Conservation (phyloP, 768 basidiomycete genomes). For the Terana coerulea region DNA sequence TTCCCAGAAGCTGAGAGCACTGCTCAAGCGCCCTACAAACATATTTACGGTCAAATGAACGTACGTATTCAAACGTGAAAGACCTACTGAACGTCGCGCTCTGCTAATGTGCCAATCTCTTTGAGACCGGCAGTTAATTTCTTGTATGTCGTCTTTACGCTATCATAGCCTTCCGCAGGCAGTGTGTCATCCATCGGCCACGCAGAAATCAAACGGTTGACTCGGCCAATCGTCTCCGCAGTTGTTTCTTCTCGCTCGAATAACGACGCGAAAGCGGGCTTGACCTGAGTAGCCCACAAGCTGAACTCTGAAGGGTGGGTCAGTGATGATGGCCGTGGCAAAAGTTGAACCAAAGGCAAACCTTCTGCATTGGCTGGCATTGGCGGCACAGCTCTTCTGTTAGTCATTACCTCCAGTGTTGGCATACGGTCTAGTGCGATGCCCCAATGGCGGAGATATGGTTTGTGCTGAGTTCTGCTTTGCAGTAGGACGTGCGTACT, state of each 20-base stretch:
- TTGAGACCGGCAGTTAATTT: constrained; percentile 58
- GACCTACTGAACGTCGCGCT: too few species aligned
- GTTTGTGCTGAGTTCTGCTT: too few species aligned
- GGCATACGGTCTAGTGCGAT: too few species aligned
- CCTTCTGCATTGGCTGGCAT: constrained; percentile 79
- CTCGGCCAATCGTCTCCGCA: constrained; percentile 61
- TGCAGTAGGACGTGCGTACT: too few species aligned
- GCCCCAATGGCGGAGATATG: too few species aligned
- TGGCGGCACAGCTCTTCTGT: constrained; percentile 54
- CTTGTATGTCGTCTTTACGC: constrained; percentile 57
- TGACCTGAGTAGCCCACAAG: constrained; percentile 68
- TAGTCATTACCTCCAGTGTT: constrained; percentile 60
- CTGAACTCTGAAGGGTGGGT: constrained; percentile 53
- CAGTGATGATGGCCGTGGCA: too few species aligned
- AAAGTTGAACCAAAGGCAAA: too few species aligned
- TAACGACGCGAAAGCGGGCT: constrained; percentile 54
- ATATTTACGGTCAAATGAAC: background rate
- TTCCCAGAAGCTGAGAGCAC: constrained; percentile 51
- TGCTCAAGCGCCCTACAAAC: constrained; percentile 61
- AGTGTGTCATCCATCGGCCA: constrained; percentile 73
- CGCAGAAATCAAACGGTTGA: constrained; percentile 65
- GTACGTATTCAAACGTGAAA: too few species aligned
- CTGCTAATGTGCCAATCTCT: too few species aligned
- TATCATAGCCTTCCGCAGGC: constrained; percentile 64
- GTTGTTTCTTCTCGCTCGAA: constrained; percentile 37